Percentiles rank a stretch among this genome's conserved stretches.
Conservation (phyloP, 768 basidiomycete genomes). For the Serendipita indica region DNA sequence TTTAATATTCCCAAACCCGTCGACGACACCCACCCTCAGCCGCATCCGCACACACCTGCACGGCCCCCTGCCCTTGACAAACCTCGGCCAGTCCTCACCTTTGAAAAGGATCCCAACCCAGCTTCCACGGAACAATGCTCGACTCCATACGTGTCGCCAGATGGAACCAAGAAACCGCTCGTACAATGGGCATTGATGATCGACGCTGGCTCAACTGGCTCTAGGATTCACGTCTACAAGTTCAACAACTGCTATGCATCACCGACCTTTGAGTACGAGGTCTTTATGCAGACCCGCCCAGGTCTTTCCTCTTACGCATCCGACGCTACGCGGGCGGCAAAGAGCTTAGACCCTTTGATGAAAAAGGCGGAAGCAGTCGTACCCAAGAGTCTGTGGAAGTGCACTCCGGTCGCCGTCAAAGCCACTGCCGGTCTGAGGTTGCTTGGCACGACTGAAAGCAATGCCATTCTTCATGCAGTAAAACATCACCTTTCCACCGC, state of each 20-base stretch:
- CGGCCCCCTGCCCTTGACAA: neutral
- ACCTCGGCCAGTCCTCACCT: conserved; percentile 27
- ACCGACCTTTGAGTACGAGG: conserved; percentile 80
- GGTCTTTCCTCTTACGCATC: conserved; percentile 56
- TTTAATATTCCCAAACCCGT: neutral
- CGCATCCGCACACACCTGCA: neutral
- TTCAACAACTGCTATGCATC: conserved; percentile 78
- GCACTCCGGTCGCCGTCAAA: conserved; percentile 82
- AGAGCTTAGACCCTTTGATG: conserved; percentile 61
- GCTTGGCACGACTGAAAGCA: conserved; percentile 45
- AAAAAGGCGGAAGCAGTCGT: conserved; percentile 69
- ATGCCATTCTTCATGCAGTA: conserved; percentile 64
- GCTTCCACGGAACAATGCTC: conserved; percentile 60
- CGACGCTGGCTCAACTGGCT: conserved; percentile 95
- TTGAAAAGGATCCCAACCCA: conserved; percentile 61
- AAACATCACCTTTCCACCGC: conserved; percentile 35
- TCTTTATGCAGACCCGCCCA: conserved; percentile 68
- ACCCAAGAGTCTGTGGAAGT: conserved; percentile 44
- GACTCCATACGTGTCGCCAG: conserved; percentile 22
- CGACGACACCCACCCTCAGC: neutral
- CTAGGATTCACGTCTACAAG: conserved; percentile 96
- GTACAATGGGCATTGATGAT: conserved; percentile 95
- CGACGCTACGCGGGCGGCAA: conserved; percentile 54
- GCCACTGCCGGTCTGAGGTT: conserved; percentile 81
- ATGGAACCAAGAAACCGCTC: conserved; percentile 35